phyloP scores from a whole-genome alignment of 192 early-diverging fungal genomes.

The Coemansia sp. region DNA sequence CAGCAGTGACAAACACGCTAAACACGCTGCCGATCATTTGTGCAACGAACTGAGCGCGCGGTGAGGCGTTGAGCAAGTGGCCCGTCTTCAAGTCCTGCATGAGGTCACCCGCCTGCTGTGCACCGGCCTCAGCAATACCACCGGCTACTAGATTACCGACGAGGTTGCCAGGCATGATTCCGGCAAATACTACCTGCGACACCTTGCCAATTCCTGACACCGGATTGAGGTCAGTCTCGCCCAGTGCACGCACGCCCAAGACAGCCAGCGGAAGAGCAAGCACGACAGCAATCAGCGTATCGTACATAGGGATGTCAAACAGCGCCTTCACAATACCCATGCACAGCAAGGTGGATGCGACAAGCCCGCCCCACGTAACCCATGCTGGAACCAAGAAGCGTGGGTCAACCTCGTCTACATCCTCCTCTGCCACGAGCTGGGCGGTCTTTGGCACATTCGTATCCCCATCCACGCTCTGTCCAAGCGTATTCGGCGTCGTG shows the following conservation, averaged over 20 bases:
- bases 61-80: slow-evolving; percentile 79
- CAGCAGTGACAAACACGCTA: slow-evolving; percentile 69
- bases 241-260: slow-evolving; percentile 79
- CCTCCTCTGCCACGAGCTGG: not conserved
- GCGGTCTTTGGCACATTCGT: not conserved
- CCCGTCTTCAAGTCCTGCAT: slow-evolving; percentile 89
- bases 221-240: slow-evolving; percentile 84
- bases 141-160: slow-evolving; percentile 79
- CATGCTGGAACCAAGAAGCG: slow-evolving; percentile 62
- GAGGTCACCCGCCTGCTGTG: slow-evolving; percentile 73
- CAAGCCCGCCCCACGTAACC: slow-evolving; percentile 68
- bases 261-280: slow-evolving; percentile 76
- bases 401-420: slow-evolving; percentile 35
- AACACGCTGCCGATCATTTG: slow-evolving; percentile 81
- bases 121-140: slow-evolving; percentile 75
- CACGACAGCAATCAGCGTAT: slow-evolving; percentile 69
- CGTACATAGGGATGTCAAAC: slow-evolving; percentile 71
- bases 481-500: not conserved
- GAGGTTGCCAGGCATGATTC: slow-evolving; percentile 69
- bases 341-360: slow-evolving; percentile 63
- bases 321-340: slow-evolving; percentile 64
- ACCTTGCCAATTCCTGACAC: slow-evolving; percentile 84
- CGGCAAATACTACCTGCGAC: slow-evolving; percentile 83
- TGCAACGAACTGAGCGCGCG: slow-evolving; percentile 82
- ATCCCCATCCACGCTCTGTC: not conserved